These are phyloP conservation scores for Paraglomus occultum DNA, from an alignment of 192 early-diverging fungal genomes.

Conservation along the genomic window DNA sequence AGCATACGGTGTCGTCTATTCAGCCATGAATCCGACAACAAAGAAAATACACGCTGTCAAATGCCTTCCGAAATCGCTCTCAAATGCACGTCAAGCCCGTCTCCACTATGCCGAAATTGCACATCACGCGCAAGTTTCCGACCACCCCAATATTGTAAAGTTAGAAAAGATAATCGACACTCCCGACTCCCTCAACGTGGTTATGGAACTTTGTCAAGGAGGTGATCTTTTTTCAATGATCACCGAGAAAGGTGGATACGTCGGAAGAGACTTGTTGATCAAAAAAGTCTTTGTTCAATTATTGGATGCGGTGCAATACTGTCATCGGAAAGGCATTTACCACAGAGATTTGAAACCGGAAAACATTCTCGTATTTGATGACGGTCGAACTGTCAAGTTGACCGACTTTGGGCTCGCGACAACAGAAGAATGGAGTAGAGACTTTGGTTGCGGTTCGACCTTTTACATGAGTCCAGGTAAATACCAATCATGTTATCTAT, in stretches of 20 bases:
- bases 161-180: conserved; percentile 66
- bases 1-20: conserved; percentile 75
- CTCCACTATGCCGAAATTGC: conserved; percentile 68
- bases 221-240: conserved; percentile 96
- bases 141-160: conserved; percentile 64
- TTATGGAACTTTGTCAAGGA: conserved; percentile 76
- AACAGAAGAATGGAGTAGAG: conserved; percentile 60
- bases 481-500: conserved; percentile 5
- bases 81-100: conserved; percentile 53
- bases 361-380: conserved; percentile 68
- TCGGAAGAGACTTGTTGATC: conserved; percentile 69
- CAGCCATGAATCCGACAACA: conserved; percentile 58
- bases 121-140: conserved; percentile 61
- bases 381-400: conserved; percentile 71
- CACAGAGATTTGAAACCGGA: conserved; percentile 84
- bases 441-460: conserved; percentile 63
- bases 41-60: conserved; percentile 67
- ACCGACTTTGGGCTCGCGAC: conserved; percentile 95
- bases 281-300: conserved; percentile 83
- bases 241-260: conserved; percentile 71
- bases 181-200: conserved; percentile 56
- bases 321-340: conserved; percentile 64
- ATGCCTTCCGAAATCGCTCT: conserved; percentile 62
- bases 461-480: conserved; percentile 62
- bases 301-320: conserved; percentile 73